A percentile compares a stretch with the other conserved stretches of the same genome.
These are phyloP conservation scores for Debaryomyces singareniensis DNA, from an alignment of 1,139 yeast genomes.

Conservation along the genomic window DNA sequence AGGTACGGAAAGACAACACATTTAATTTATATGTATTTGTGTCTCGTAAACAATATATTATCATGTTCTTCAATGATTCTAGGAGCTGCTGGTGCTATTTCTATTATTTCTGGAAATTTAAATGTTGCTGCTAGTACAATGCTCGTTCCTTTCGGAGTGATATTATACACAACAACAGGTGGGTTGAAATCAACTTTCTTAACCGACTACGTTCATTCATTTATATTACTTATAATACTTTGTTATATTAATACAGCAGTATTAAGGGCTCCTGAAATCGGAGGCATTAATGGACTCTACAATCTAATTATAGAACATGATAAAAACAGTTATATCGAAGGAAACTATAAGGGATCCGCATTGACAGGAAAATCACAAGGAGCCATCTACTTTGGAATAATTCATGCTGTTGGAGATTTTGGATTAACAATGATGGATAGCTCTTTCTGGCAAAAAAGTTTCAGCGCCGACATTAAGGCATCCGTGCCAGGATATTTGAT, in stretches of 20 bases:
- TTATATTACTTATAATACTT: slow-evolving; percentile 24
- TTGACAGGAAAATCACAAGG: slow-evolving; percentile 30
- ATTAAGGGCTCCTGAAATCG: slow-evolving; percentile 18
- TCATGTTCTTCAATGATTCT: slow-evolving; percentile 30
- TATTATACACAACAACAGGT: slow-evolving; percentile 32
- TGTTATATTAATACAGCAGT: slow-evolving; percentile 22
- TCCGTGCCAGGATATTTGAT: slow-evolving; percentile 32
- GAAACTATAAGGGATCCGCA: slow-evolving; percentile 27
- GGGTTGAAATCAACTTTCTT: slow-evolving; percentile 37
- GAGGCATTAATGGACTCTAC: slow-evolving; percentile 24
- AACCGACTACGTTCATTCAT: slow-evolving; percentile 30
- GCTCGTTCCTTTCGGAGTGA: slow-evolving; percentile 33
- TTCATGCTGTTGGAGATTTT: slow-evolving; percentile 22
- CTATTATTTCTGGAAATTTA: slow-evolving; percentile 26
- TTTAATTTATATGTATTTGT: slow-evolving; percentile 23
- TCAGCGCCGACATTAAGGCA: slow-evolving; percentile 26
- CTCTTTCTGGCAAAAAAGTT: slow-evolving; percentile 30
- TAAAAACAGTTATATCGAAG: slow-evolving; percentile 17
- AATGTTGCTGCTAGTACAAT: slow-evolving; percentile 26
- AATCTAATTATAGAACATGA: slow-evolving; percentile 14
- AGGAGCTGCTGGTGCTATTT: slow-evolving; percentile 31
- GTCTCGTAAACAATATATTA: slow-evolving; percentile 25
- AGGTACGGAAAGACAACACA: slow-evolving; percentile 26
- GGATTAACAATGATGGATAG: slow-evolving; percentile 26
- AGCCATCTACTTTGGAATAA: slow-evolving; percentile 22